Conservation (phyloP, 805 yeast genomes). For the Ogataea saltuana region DNA sequence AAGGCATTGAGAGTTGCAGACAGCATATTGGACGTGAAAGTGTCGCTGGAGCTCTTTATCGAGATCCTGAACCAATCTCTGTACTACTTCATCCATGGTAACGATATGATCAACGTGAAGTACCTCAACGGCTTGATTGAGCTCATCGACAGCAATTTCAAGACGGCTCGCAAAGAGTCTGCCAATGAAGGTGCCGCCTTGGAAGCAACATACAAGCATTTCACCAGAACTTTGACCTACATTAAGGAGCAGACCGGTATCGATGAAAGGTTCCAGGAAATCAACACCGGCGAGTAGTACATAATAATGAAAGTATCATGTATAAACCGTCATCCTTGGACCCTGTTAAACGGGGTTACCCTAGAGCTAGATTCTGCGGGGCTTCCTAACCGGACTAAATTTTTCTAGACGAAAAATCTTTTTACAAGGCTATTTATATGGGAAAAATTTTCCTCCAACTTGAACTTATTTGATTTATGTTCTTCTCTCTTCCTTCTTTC, state of each 20-base stretch:
- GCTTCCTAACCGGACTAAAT: conserved; percentile 7
- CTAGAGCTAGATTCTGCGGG: conserved; percentile 3
- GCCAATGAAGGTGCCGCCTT: conserved; percentile 23
- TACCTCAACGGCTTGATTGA: conserved; percentile 87
- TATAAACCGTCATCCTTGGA: too few relatives aligned
- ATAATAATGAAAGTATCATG: too few relatives aligned
- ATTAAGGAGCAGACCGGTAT: conserved; percentile 65
- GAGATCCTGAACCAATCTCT: conserved; percentile 87
- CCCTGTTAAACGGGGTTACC: conserved; percentile 6
- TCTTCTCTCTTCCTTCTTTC: neutral
- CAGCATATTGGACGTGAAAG: conserved; percentile 80
- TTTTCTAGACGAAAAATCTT: neutral
- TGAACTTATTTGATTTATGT: neutral
- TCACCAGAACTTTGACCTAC: conserved; percentile 71
- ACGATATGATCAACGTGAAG: conserved; percentile 63
- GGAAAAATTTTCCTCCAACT: conserved; percentile 5
- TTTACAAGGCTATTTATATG: conserved; percentile 5
- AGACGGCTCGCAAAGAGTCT: conserved; percentile 24
- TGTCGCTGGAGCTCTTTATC: conserved; percentile 78
- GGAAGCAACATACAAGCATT: conserved; percentile 51
- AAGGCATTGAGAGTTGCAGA: conserved; percentile 88
- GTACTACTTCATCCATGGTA: conserved; percentile 83
- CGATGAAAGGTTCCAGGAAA: conserved; percentile 67
- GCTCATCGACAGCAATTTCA: conserved; percentile 67
- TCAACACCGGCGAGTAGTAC: conserved; percentile 25